Conservation (phyloP, 2,329 filamentous ascomycete genomes). For the Fusarium agapanthi region DNA sequence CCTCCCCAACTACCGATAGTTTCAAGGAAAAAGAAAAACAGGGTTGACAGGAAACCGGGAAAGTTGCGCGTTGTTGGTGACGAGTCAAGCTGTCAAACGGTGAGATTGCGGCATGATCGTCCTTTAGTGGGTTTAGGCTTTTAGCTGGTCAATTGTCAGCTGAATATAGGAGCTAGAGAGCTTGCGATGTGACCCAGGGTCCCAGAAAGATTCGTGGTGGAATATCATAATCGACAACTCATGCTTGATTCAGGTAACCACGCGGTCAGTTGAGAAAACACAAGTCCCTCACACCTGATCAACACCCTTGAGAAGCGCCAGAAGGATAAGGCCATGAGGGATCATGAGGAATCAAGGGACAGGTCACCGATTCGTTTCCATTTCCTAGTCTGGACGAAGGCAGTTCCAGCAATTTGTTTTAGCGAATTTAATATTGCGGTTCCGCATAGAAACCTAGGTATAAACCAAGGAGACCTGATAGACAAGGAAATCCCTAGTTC, state of each 20-base stretch:
- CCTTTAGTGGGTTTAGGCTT: constrained; percentile 17
- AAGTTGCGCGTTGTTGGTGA: constrained; percentile 4
- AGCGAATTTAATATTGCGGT: constrained; percentile 8
- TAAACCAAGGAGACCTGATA: not conserved
- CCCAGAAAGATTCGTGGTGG: not conserved
- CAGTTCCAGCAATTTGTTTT: not conserved
- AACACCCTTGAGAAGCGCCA: not conserved
- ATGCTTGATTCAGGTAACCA: not conserved
- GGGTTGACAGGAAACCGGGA: constrained; percentile 17
- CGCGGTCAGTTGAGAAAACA: not conserved
- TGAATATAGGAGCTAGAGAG: constrained; percentile 11
- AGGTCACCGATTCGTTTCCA: not conserved
- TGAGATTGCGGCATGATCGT: constrained; percentile 18
- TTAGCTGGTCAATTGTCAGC: constrained; percentile 1
- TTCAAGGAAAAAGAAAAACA: constrained; percentile 8
- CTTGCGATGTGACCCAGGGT: constrained; percentile 19
- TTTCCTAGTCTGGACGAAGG: not conserved
- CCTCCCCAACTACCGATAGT: constrained; percentile 15
- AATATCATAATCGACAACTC: constrained; percentile 22
- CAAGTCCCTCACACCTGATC: not conserved
- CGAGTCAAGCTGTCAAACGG: constrained; percentile 32
- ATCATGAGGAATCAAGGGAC: not conserved
- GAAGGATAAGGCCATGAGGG: not conserved
- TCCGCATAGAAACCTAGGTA: not conserved
- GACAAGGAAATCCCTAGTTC: constrained; percentile 2